Evolutionary conservation across 2,329 filamentous ascomycete species (phyloP), one percentile per base, ranked within the genome.

Genomic region (Xylaria digitata): DNA sequence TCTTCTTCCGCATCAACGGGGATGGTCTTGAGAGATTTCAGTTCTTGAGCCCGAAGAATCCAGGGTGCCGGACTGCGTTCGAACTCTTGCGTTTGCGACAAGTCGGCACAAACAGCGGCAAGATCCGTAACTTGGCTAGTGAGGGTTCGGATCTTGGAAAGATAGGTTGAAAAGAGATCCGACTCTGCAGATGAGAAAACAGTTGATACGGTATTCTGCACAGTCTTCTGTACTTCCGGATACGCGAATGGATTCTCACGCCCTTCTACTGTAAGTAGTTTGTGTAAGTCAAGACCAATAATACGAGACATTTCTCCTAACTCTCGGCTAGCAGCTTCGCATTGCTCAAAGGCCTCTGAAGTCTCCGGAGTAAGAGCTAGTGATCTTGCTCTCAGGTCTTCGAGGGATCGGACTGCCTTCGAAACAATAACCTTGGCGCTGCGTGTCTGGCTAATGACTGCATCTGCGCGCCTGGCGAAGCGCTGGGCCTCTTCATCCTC

Each of bases 1-100:
- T 97, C 92, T 75, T 95, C 92, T 75, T 97, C 93, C 0, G 91
- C 89, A 75, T 97, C 93, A 45, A 94, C 86, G 0, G 93, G 90
- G 42, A 93, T 87, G 23, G 88, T 89, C 82, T 96, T 95, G 71
- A 91, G 90, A n/a, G 89, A 88, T 78, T 91, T 93, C 60, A 98
- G 86, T 74, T 96, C 91, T 73, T 92, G 88, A 2, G 93, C 90
- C 61, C 94, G 90, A 37, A 93, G 84, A 60, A 92, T 85, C 96
- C 96, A 99, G 1, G 96, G 96, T 3, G 91, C 87, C 0, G 87
- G 84, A 23, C 84, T 86, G 69, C 88, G 86, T 70, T 97, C 93
- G 74, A 98, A 95, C 78, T 95, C 92, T 67, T 91, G 85, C 0
- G 91, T 91, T 74, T 91, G 88, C 45, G 89, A 88, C 21, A 94